A percentile compares a stretch with the other conserved stretches of the same genome.
Conservation (phyloP, 441 rosid genomes). For the Erodium texanum region DNA sequence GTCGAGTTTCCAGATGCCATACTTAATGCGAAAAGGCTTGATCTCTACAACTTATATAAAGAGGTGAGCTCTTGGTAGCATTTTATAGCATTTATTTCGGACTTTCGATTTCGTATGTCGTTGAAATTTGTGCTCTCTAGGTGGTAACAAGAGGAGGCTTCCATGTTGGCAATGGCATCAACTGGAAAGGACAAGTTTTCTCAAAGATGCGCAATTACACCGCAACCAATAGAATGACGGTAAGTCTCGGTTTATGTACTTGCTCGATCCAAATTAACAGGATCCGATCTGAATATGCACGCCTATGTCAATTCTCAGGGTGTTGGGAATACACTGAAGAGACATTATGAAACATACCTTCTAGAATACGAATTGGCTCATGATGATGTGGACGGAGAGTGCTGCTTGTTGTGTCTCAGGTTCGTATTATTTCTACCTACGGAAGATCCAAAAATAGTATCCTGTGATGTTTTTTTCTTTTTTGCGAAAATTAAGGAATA, state of each 20-base stretch:
- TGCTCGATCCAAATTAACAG: too few species aligned
- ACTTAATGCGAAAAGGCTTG: slow-evolving; percentile 90
- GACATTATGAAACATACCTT: slow-evolving; percentile 96
- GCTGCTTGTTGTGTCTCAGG: slow-evolving; percentile 97
- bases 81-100: too few species aligned
- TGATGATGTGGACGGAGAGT: slow-evolving; percentile 98
- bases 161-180: slow-evolving; percentile 96
- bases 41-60: slow-evolving; percentile 87
- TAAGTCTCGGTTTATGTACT: too few species aligned
- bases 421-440: too few species aligned
- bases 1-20: slow-evolving; percentile 95
- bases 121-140: slow-evolving; percentile 30
- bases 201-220: slow-evolving; percentile 99
- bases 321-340: slow-evolving; percentile 88
- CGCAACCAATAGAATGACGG: slow-evolving; percentile 93
- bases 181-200: slow-evolving; percentile 99
- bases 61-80: slow-evolving; percentile 48
- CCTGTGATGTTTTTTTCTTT: too few species aligned
- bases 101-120: too few species aligned
- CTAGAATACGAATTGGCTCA: slow-evolving; percentile 95
- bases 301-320: too few species aligned
- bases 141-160: slow-evolving; percentile 98
- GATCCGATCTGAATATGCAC: too few species aligned
- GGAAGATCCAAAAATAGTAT: too few species aligned
- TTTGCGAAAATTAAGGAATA: too few species aligned